phyloP scores from a whole-genome alignment of 441 rosid genomes.

The Erodium moschatum region DNA sequence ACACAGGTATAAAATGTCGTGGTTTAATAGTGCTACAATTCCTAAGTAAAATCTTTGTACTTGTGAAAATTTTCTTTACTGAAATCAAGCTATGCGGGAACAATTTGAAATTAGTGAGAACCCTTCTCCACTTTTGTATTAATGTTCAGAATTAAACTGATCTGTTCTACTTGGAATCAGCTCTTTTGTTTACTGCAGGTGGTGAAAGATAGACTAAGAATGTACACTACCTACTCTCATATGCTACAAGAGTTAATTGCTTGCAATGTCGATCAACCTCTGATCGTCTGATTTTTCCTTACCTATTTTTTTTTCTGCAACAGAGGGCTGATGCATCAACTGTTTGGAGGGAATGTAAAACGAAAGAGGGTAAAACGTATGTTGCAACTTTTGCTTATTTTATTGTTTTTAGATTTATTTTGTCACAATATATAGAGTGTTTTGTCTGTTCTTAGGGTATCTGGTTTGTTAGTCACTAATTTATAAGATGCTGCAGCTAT shows the following conservation, averaged over 20 bases:
- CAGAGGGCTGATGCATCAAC: constrained; percentile 57
- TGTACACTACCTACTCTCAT: neutral
- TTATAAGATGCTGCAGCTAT: constrained; percentile 46
- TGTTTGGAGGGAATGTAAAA: constrained; percentile 27
- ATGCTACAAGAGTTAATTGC: constrained; percentile 5
- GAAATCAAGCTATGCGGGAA: neutral
- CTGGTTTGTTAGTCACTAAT: neutral
- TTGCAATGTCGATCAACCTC: neutral
- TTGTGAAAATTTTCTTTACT: neutral
- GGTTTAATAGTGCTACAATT: neutral
- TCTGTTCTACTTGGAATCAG: constrained; percentile 2
- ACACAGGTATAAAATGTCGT: neutral
- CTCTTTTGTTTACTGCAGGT: neutral
- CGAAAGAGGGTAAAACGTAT: constrained; percentile 52
- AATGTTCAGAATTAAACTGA: neutral
- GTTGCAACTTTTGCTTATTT: constrained; percentile 16
- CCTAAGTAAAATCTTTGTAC: too few relatives aligned
- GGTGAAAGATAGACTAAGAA: neutral
- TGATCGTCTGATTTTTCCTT: constrained; percentile 6
- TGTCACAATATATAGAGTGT: neutral
- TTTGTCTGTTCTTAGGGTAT: too few relatives aligned
- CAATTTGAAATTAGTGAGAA: neutral
- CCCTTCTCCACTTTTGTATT: neutral
- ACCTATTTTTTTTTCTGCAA: constrained; percentile 23
- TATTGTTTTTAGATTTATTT: constrained; percentile 3